Conservation (phyloP, 2,329 filamentous ascomycete genomes). For the Talaromyces sp. region DNA sequence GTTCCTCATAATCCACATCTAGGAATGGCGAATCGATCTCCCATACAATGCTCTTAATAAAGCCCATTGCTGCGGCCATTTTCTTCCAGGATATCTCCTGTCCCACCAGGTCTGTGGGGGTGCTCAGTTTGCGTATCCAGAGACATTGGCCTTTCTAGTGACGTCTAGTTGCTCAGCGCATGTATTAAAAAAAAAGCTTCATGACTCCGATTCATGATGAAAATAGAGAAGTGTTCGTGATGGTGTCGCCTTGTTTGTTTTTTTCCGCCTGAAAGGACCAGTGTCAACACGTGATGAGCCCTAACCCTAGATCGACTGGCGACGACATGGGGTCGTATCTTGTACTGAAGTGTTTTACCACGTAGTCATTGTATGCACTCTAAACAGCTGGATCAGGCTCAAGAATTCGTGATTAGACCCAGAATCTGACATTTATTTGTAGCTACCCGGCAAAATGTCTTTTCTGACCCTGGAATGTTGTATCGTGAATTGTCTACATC, state of each 20-base stretch:
- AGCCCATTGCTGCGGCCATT: conserved; percentile 12
- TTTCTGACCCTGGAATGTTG: too few species aligned
- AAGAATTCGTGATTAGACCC: too few species aligned
- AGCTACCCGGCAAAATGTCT: not conserved
- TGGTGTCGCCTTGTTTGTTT: not conserved
- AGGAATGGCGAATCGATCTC: conserved; percentile 39
- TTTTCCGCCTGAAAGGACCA: too few species aligned
- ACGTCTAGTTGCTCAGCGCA: not conserved
- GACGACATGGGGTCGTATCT: too few species aligned
- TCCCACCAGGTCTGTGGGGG: not conserved
- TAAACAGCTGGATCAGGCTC: too few species aligned
- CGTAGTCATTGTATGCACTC: too few species aligned
- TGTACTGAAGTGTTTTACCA: too few species aligned
- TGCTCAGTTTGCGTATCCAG: not conserved
- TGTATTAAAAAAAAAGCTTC: not conserved
- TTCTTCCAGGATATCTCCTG: conserved; percentile 1
- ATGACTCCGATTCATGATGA: not conserved
- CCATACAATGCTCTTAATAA: conserved; percentile 32
- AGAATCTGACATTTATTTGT: not conserved
- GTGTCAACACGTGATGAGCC: not conserved
- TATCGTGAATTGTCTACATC: too few species aligned
- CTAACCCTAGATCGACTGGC: not conserved
- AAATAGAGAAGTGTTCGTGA: not conserved
- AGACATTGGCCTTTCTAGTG: not conserved
- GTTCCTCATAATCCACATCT: conserved; percentile 26